Percentiles rank a stretch among this genome's conserved stretches.
Evolutionary conservation across 176 grass and related monocot species (phyloP).

Genomic region (Guadua angustifolia): DNA sequence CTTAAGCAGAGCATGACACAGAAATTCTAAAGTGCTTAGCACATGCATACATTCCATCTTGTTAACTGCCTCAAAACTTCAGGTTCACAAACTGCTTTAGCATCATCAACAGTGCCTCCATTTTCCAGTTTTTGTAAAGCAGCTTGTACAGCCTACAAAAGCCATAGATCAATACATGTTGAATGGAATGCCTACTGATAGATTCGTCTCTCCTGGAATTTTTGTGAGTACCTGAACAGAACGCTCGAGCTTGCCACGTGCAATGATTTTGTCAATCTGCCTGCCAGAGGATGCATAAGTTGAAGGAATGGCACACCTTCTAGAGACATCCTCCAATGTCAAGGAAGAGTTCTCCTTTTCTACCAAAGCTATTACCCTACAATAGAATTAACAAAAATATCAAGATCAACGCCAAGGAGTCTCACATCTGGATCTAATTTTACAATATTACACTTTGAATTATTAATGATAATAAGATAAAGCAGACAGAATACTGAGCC

Average conservation of each 20-base stretch:
- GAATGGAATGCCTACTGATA: not conserved
- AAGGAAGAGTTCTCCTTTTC: conserved; percentile 50
- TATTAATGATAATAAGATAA: conserved; percentile 11
- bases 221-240: conserved; percentile 65
- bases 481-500: not conserved
- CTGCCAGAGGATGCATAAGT: conserved; percentile 52
- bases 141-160: conserved; percentile 61
- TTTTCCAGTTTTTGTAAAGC: conserved; percentile 62
- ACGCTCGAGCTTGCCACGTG: conserved; percentile 65
- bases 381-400: not conserved
- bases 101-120: conserved; percentile 60
- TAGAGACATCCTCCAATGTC: conserved; percentile 49
- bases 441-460: not conserved
- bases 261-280: conserved; percentile 61
- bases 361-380: conserved; percentile 50
- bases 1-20: not conserved
- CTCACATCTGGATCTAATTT: not conserved
- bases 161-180: conserved; percentile 5
- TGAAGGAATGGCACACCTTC: conserved; percentile 50
- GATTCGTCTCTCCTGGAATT: not conserved
- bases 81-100: conserved; percentile 77
- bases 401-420: not conserved
- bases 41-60: conserved; percentile 63
- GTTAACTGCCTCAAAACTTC: conserved; percentile 69
- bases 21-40: not conserved